Base-by-base conservation (phyloP, 441 rosid genomes). In the Gossypium aridum region DNA sequence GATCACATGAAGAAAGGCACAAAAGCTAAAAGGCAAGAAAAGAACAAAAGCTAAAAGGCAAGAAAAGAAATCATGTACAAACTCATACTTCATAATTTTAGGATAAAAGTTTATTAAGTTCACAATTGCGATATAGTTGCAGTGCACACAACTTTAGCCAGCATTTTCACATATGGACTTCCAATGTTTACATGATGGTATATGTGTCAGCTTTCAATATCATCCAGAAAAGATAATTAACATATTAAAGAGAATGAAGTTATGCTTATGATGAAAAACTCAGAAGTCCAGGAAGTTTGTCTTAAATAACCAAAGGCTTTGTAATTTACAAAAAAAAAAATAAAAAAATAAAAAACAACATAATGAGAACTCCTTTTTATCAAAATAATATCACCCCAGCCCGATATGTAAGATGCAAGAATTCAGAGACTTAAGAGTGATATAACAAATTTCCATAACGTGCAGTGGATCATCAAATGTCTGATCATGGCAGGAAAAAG, bases 1-100 rank as follows among this genome's bases (percentile, higher is more conserved):
- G 39, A 56, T 64, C n/a, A 28, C 25, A 17, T 14, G 45, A 49
- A 23, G 64, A 64, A 70, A 62, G 17, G 8, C 51, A 31, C 23
- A 73, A 47, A 39, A 43, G 47, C 14, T 20, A 66, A 56, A 59
- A n/a, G 31, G 2, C 55, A 49, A 14, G 43, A 68, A 68, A 49
- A n/a, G 22, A 51, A 68, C 23, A 73, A 47, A 39, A 43, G 47
- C 14, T 20, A 66, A 56, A 59, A n/a, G 31, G 2, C 55, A 49
- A 14, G 43, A 68, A 68, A 49, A n/a, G 22, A 51, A 68, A 68
- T 13, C 45, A 49, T n/a, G 22, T 55, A 10, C 3, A 49, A 68
- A 68, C 53, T 69, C 61, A 69, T 26, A 16, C 61, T 49, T 22
- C 61, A 69, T 53, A 69, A 51, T 69, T 16, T 69, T 53, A 28